A percentile compares a stretch with the other conserved stretches of the same genome.
Evolutionary conservation across 129 eudicot genomes (phyloP).

Genomic region (Heracleum sosnowskyi): DNA sequence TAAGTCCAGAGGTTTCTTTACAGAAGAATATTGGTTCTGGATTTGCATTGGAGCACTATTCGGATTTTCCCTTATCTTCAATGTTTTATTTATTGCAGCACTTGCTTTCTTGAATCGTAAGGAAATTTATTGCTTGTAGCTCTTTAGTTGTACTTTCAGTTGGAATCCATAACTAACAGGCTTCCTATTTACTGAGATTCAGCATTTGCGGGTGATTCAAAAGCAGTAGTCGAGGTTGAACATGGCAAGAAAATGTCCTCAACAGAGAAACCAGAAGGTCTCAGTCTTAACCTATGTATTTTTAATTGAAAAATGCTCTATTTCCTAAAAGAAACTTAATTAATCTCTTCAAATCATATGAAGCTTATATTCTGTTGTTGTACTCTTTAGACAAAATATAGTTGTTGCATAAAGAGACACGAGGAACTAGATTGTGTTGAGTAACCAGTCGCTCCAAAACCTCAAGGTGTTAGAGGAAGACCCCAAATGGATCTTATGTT

Average conservation of each 20-base stretch:
- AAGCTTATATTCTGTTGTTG: not conserved
- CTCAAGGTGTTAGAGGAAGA: no score
- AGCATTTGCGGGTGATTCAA: constrained; percentile 51
- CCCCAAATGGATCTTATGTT: no score
- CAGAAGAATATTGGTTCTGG: constrained; percentile 59
- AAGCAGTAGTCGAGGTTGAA: constrained; percentile 34
- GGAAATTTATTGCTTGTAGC: constrained; percentile 13
- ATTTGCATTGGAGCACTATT: constrained; percentile 53
- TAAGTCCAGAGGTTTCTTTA: constrained; percentile 54
- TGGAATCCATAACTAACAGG: constrained; percentile 5
- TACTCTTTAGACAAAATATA: not conserved
- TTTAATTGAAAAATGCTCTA: no score
- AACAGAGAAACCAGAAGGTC: constrained; percentile 18
- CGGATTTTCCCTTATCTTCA: constrained; percentile 63
- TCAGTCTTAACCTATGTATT: not conserved
- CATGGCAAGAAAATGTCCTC: constrained; percentile 24
- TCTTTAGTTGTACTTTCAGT: not conserved
- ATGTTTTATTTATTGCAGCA: constrained; percentile 51
- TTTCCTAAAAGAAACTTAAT: not conserved
- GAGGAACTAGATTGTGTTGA: no score
- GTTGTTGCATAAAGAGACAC: not conserved
- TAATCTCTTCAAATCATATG: not conserved
- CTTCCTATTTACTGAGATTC: constrained; percentile 18
- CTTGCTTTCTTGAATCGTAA: constrained; percentile 69
- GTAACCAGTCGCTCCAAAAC: no score